phyloP scores from a whole-genome alignment of 768 basidiomycete species.

The Phlegmacium glaucopus region DNA sequence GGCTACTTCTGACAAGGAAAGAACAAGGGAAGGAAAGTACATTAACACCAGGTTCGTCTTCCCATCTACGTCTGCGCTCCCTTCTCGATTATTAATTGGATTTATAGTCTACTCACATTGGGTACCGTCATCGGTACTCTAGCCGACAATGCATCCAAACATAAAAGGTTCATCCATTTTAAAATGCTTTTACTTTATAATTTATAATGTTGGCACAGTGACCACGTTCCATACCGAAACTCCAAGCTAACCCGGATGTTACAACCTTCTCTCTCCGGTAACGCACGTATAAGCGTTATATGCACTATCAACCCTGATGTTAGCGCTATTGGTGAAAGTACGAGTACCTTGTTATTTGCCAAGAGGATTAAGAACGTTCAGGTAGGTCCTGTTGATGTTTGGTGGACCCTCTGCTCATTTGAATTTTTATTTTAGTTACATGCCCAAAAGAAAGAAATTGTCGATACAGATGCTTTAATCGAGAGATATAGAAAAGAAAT shows the following conservation, averaged over 20 bases:
- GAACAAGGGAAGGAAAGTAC: conserved; percentile 94
- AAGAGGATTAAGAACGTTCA: conserved; percentile 89
- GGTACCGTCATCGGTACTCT: conserved; percentile 91
- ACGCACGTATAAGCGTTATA: conserved; percentile 93
- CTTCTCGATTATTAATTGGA: conserved; percentile 5
- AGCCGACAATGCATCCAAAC: conserved; percentile 80
- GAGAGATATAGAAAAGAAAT: conserved; percentile 95
- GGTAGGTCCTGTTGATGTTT: conserved; percentile 27
- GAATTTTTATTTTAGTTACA: conserved; percentile 45
- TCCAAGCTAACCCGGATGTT: conserved; percentile 93
- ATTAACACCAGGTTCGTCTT: conserved; percentile 79
- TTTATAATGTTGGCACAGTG: conserved; percentile 19
- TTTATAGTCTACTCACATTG: conserved; percentile 78
- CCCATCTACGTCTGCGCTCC: neutral
- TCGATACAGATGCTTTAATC: conserved; percentile 91
- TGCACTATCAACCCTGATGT: conserved; percentile 92
- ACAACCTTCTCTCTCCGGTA: conserved; percentile 92
- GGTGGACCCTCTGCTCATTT: too few species aligned
- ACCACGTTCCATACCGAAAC: conserved; percentile 94
- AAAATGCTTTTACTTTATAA: neutral
- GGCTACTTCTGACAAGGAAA: conserved; percentile 92
- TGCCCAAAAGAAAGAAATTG: conserved; percentile 90
- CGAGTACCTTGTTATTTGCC: conserved; percentile 88
- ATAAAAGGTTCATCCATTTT: conserved; percentile 45
- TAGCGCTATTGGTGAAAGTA: conserved; percentile 76